phyloP scores from a whole-genome alignment of 768 basidiomycete genomes.

The Kwoniella sp. region DNA sequence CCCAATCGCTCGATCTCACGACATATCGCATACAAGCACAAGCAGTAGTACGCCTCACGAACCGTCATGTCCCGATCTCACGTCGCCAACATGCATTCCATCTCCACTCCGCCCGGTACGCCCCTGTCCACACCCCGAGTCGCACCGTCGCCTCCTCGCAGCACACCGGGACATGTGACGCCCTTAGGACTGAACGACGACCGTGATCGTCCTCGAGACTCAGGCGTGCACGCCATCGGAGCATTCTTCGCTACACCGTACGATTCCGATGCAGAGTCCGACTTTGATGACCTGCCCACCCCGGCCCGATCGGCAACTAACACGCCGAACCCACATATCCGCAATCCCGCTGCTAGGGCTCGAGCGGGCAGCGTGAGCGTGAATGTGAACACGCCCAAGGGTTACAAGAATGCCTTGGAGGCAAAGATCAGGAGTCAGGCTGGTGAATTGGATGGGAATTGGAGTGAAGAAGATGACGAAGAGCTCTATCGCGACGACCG shows the following conservation, averaged over 20 bases:
- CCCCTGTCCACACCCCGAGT: constrained; percentile 6
- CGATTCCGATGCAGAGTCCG: constrained; percentile 27
- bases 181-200: not conserved
- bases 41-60: no score
- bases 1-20: no score
- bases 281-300: constrained; percentile 3
- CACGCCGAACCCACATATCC: not conserved
- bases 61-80: constrained; percentile 10
- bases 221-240: constrained; percentile 29
- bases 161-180: constrained; percentile 13
- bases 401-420: constrained; percentile 13
- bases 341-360: constrained; percentile 4
- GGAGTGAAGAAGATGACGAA: constrained; percentile 1
- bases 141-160: constrained; percentile 9
- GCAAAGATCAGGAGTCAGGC: constrained; percentile 18
- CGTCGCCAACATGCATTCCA: constrained; percentile 18
- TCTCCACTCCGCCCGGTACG: constrained; percentile 10
- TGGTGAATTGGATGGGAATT: constrained; percentile 15
- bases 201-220: constrained; percentile 15
- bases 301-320: not conserved
- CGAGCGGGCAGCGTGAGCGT: constrained; percentile 4
- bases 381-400: constrained; percentile 3
- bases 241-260: constrained; percentile 26
- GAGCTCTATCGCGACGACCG: not conserved
- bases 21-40: no score